Base-by-base conservation (phyloP, 768 basidiomycete species). In the Termitomyces eurrhizus region DNA sequence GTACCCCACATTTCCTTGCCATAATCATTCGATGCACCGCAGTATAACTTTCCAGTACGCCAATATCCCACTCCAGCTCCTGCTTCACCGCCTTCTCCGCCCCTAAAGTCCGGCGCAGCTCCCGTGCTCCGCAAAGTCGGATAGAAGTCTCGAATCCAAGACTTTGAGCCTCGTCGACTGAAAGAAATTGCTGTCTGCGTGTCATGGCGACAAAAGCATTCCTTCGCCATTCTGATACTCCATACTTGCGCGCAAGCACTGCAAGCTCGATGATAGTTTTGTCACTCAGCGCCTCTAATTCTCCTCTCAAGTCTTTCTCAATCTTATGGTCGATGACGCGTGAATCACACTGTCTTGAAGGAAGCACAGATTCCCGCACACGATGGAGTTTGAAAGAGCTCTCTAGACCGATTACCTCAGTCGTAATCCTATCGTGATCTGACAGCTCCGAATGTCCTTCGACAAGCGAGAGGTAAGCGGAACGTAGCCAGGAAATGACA, bases 81-180 rank as follows among this genome's bases (percentile, higher is more conserved):
- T 54, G 33, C 0, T 41, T 12, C 12, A 60, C 51, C 21, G 46
- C 53, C 24, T 8, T 8, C 2, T 46, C 33, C 7, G 45, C 32
- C 7, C 48, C 58, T 21, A 51, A 21, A 7, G 35, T 46, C 26
- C 21, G 6, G 1, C 33, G 57, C 8, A 48, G 29, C 29, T 63
- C 62, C 3, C 62, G 59, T 18, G 48, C 59, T 0, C 59, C 51
- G 26, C 55, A 60, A 8, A 64, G 57, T 14, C 57, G 33, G 33
- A 64, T 58, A 44, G 63, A 48, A 18, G 53, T 42, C 36, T 64
- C 57, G 0, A 58, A 29, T 16, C 63, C 63, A 13, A 64, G 59
- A 37, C 26, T 39, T 11, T 42, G 29, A 39, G 59, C 62, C 24
- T 63, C 62, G 1, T 57, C 52, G 9, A 54, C 46, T 12, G 62